Base-by-base conservation (phyloP, 768 basidiomycete genomes). In the Naematelia encephala region DNA sequence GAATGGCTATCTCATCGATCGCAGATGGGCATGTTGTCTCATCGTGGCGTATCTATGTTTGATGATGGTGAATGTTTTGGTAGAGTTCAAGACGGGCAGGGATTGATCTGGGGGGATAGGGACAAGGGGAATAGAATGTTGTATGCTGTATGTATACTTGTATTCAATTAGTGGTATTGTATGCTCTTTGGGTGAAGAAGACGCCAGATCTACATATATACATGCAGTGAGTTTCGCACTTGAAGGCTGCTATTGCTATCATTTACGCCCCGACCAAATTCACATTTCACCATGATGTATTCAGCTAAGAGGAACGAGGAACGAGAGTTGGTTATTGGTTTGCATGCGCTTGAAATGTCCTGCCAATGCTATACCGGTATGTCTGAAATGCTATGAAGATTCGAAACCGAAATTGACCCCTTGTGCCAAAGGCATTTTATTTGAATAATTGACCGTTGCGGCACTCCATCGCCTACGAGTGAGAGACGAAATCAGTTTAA, bases 401-500 rank as follows among this genome's bases (percentile, higher is more conserved):
- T 26, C 21, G 22, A 50, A 19, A 16, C 74, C 75, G 59, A 98
- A 98, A 64, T 83, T 85, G 61, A 98, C 91, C 5, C 93, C 93
- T 77, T 98, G 93, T 0, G 93, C 93, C 30, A 98, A 80, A 8
- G 90, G 91, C 45, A 90, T 86, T 66, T 86, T 84, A 75, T 91
- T 85, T 42, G 89, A 90, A 79, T 88, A 97, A 79, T 97, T 97
- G 76, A 97, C 80, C 11, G 93, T 96, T 76, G 90, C 92, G 47
- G 34, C 34, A 39, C 34, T 39, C 34, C 34, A 39, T 16, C 34
- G 34, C 88, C 85, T 77, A 87, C n/a, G n/a, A n/a, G n/a, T n/a
- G n/a, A n/a, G n/a, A n/a, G n/a, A n/a, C n/a, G n/a, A n/a, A n/a
- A n/a, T n/a, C n/a, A n/a, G n/a, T n/a, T n/a, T n/a, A n/a, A n/a